Base-by-base conservation (phyloP, 179 eudicot genomes). In the Nepenthes alata region DNA sequence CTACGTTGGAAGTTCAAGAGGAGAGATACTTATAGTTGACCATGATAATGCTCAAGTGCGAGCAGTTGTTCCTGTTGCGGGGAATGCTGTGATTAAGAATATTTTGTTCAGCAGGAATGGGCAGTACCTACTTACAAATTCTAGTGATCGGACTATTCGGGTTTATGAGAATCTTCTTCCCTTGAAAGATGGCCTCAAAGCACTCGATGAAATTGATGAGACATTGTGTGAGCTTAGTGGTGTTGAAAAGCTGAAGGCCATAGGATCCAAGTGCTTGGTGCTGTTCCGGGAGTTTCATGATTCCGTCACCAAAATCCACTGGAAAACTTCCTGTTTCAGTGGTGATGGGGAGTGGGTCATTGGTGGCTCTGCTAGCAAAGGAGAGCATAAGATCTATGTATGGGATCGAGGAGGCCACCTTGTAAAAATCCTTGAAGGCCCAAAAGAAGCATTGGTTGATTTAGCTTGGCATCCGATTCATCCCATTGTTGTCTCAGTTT, bases 381-480 rank as follows among this genome's bases (percentile, higher is more conserved):
- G 97, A 69, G 99, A 94, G 74, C 99, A 94, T 65, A 94, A 94
- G 78, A 87, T 94, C 61, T 90, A 94, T 70, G 85, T 85, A 65
- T 90, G 99, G 99, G 99, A 87, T 65, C 77, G 85, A 71, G 87
- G 81, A 58, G 97, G 99, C 37, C 94, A 83, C 74, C 97, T 94
- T 60, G 99, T 90, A 47, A 90, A 94, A 75, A 83, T 94, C 51
- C 99, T 94, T 41, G 97, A 94, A 81, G 99, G 95, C 55, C 99
- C 99, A 47, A 94, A 84, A 69, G 99, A 87, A 78, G 91, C 91
- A 12, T 61, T 90, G 73, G 74, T 87, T 67, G 99, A 94, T 85
- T 75, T 94, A 67, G 87, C 99, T 50, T 94, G 99, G 97, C 99
- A 94, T 79, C 99, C 97, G n/a, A 78, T 90, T 62, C 86, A 75